Evolutionary conservation across 768 basidiomycete genomes (phyloP), one percentile per base, ranked within the genome.

Genomic region (Psilocybe sp.): DNA sequence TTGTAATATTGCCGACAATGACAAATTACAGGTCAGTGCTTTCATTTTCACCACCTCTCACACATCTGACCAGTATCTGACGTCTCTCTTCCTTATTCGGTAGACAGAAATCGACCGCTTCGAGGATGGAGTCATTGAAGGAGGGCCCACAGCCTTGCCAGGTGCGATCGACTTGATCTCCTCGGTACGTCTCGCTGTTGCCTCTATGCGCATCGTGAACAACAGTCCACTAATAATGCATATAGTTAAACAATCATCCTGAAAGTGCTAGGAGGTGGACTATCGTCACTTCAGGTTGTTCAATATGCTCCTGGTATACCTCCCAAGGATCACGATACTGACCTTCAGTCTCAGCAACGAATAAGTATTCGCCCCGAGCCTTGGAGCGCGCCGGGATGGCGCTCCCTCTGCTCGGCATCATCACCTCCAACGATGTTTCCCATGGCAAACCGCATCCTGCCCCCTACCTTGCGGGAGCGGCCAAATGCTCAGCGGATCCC

Each of bases 371-470:
- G 14, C 72, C 78, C 12, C 74, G 77, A 16, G 91, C 89, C 14
- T 74, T 95, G 32, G 64, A 78, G 36, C 77, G 79, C 33, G 81
- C 85, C 38, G 78, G 75, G 1, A 71, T 93, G 15, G 78, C 83
- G 2, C 50, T 79, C 2, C 86, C 89, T 2, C 66, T 66, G 2
- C 72, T 69, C 41, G 84, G 82, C 13, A 72, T 87, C 45, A 79
- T 94, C 57, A 92, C 90, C 2, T 84, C 87, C 6, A 80, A 86
- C 65, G 81, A 87, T 55, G 85, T 87, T 9, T 58, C 67, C 10
- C 68, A 77, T 44, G 92, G 92, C 40, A 95, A 95, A 70, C 93
- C 93, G n/a, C 77, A 85, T 60, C 92, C 93, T 1, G 90, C 81
- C 33, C 94, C 94, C 16, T 97, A 95, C 67, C 69, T 93, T 12